Conservation (phyloP, 371 early-diverging fungal genomes). For the Rhizopus arrhizus region DNA sequence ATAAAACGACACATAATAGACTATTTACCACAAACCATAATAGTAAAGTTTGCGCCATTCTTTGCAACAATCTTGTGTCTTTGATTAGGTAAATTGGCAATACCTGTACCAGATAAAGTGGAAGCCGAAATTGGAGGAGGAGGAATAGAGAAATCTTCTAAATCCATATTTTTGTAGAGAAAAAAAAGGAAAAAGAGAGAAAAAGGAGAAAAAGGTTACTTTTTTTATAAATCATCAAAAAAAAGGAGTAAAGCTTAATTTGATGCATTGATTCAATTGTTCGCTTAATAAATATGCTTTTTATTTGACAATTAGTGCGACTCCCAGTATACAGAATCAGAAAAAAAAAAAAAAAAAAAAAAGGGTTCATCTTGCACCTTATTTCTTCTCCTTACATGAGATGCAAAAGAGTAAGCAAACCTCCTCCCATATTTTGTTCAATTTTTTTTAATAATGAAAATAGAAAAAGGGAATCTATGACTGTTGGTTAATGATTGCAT, state of each 20-base stretch:
- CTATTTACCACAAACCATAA: slow-evolving; percentile 94
- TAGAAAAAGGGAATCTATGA: background rate
- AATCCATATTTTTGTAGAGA: background rate
- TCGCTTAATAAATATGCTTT: background rate
- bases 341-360: background rate
- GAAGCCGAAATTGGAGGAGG: slow-evolving; percentile 51
- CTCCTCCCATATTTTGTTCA: background rate
- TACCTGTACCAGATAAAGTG: slow-evolving; percentile 82
- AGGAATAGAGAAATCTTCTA: slow-evolving; percentile 18
- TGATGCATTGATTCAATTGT: background rate
- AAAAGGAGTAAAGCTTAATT: slow-evolving; percentile 1
- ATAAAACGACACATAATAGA: background rate
- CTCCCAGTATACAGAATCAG: background rate
- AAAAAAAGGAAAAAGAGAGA: slow-evolving; percentile 1
- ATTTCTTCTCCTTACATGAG: background rate
- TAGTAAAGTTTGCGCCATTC: slow-evolving; percentile 91
- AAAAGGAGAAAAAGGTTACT: background rate
- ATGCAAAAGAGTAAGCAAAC: background rate
- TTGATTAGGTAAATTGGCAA: slow-evolving; percentile 98
- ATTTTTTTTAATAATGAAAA: background rate
- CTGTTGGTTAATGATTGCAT: slow-evolving; percentile 35
- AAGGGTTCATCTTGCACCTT: background rate
- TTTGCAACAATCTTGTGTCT: slow-evolving; percentile 94
- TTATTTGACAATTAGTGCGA: background rate
- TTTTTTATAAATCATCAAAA: background rate